These are phyloP conservation scores for Pseudofabraea citricarpa DNA, from an alignment of 2,329 filamentous ascomycete species.

Conservation along the genomic window DNA sequence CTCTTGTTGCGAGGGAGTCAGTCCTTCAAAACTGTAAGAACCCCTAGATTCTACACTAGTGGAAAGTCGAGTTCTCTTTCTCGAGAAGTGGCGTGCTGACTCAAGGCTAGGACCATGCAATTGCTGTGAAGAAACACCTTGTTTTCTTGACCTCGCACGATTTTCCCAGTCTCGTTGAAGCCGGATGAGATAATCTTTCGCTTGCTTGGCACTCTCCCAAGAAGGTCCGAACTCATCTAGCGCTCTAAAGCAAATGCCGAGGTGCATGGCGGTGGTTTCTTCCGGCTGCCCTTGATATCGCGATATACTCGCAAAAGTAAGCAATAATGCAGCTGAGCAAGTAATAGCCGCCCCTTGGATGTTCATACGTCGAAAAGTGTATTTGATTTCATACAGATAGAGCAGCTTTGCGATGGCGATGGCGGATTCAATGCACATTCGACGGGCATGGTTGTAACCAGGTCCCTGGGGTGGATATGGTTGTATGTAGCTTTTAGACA, in stretches of 20 bases:
- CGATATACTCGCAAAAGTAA: slow-evolving; percentile 20
- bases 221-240: slow-evolving; percentile 35
- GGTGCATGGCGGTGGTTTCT: slow-evolving; percentile 22
- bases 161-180: slow-evolving; percentile 31
- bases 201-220: slow-evolving; percentile 35
- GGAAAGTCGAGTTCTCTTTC: background rate
- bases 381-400: slow-evolving; percentile 34
- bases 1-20: background rate
- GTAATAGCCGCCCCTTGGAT: slow-evolving; percentile 38
- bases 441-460: slow-evolving; percentile 36
- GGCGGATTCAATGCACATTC: slow-evolving; percentile 37
- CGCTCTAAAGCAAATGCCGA: slow-evolving; percentile 36
- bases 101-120: background rate
- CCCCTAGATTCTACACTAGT: background rate
- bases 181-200: slow-evolving; percentile 32
- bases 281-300: background rate
- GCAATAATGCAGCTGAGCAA: slow-evolving; percentile 36
- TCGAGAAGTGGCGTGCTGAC: background rate
- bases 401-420: slow-evolving; percentile 34
- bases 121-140: background rate
- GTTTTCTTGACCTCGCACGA: background rate
- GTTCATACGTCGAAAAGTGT: slow-evolving; percentile 37
- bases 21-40: background rate
- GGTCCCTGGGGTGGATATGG: slow-evolving; percentile 36
- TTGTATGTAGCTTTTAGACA: slow-evolving; percentile 35